Evolutionary conservation across 176 grass and related monocot species (phyloP), one percentile per base, ranked within the genome.

Genomic region (Oryza punctata): DNA sequence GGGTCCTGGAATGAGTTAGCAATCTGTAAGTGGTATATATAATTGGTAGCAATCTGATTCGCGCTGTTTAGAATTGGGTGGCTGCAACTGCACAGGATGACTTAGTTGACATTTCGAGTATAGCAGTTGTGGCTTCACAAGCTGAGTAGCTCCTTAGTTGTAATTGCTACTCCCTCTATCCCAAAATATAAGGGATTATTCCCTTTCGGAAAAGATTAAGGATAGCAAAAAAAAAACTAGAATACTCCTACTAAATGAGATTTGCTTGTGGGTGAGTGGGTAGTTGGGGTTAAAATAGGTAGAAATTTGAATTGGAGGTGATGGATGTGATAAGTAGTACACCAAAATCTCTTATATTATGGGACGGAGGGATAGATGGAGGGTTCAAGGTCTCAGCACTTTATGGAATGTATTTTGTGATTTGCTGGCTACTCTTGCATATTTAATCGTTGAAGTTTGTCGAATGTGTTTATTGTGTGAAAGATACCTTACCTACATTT

Each of bases 281-380:
- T n/a, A n/a, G n/a, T n/a, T n/a, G n/a, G n/a, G n/a, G n/a, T n/a
- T n/a, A n/a, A n/a, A n/a, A n/a, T n/a, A n/a, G n/a, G n/a, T n/a
- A n/a, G n/a, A n/a, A n/a, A n/a, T n/a, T n/a, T n/a, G n/a, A n/a
- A n/a, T n/a, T n/a, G n/a, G n/a, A n/a, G n/a, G n/a, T n/a, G n/a
- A n/a, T n/a, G n/a, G n/a, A n/a, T n/a, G n/a, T n/a, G n/a, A n/a
- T n/a, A n/a, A n/a, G n/a, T n/a, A n/a, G n/a, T n/a, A n/a, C n/a
- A n/a, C n/a, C n/a, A n/a, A n/a, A n/a, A n/a, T n/a, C n/a, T n/a
- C n/a, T n/a, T n/a, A n/a, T n/a, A n/a, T n/a, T n/a, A n/a, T n/a
- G n/a, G n/a, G n/a, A n/a, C n/a, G n/a, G n/a, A n/a, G 5, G 5
- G 49, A 79, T 72, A 27, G 26, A 71, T 82, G 59, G 37, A 78